A percentile compares a stretch with the other conserved stretches of the same genome.
phyloP scores from a whole-genome alignment of 257 asterid species.

The Haberlea rhodopensis region DNA sequence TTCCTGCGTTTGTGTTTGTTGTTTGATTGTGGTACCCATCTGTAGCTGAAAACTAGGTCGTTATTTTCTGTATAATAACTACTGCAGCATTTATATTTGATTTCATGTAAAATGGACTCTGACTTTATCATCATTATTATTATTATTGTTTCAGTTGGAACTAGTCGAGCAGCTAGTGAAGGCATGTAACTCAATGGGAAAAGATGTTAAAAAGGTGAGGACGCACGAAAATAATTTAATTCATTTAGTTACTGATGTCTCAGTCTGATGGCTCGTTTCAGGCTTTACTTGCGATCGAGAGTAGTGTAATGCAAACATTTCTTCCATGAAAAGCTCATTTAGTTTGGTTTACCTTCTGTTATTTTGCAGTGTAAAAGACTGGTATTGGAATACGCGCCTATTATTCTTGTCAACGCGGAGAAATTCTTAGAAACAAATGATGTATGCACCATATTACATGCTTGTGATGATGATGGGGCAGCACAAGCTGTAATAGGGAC shows the following conservation, averaged over 20 bases:
- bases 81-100: background rate
- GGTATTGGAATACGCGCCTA: conserved; percentile 80
- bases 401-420: conserved; percentile 72
- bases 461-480: conserved; percentile 40
- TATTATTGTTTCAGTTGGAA: conserved; percentile 65
- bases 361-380: conserved; percentile 79
- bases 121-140: conserved; percentile 11
- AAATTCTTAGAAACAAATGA: conserved; percentile 69
- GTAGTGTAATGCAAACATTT: background rate
- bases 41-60: background rate
- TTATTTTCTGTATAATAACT: conserved; percentile 1
- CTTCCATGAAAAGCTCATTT: background rate
- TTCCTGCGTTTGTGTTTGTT: background rate
- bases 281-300: background rate
- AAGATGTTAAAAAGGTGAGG: conserved; percentile 57
- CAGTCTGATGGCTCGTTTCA: background rate
- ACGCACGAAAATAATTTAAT: background rate
- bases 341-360: conserved; percentile 4
- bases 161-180: conserved; percentile 73
- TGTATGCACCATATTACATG: conserved; percentile 60
- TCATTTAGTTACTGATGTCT: background rate
- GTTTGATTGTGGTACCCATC: background rate
- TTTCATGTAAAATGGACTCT: background rate
- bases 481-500: conserved; percentile 25
- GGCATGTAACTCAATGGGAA: conserved; percentile 63